phyloP scores from a whole-genome alignment of 2,329 filamentous ascomycete species.

The Tolypocladium tundrense region DNA sequence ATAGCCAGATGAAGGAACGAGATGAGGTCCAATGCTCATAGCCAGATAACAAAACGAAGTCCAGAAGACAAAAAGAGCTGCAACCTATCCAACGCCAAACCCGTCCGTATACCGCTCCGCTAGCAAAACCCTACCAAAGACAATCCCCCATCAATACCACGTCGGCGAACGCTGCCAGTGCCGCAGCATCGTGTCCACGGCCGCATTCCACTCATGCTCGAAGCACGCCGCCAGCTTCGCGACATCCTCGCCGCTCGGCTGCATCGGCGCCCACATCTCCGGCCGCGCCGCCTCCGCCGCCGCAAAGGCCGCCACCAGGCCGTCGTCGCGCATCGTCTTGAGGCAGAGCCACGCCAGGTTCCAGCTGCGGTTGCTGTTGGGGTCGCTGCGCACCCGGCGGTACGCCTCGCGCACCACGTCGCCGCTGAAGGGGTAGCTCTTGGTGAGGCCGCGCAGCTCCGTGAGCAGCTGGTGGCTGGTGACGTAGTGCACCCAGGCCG shows the following conservation, averaged over 20 bases:
- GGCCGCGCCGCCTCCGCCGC: conserved; percentile 48
- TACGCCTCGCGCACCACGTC: conserved; percentile 58
- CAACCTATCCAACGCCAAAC: neutral
- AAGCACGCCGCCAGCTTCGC: conserved; percentile 52
- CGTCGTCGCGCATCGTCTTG: conserved; percentile 52
- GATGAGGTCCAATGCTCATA: neutral
- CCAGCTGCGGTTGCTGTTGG: conserved; percentile 60
- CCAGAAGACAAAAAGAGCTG: neutral
- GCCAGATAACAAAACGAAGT: neutral
- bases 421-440: conserved; percentile 56
- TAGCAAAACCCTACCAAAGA: neutral
- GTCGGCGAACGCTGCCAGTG: conserved; percentile 57
- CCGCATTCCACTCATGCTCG: conserved; percentile 55
- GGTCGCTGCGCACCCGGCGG: conserved; percentile 51
- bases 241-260: conserved; percentile 45
- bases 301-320: conserved; percentile 52
- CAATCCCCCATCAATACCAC: conserved; percentile 29
- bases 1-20: neutral
- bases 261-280: conserved; percentile 58
- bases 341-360: conserved; percentile 67
- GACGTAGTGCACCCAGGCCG: conserved; percentile 64
- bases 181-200: conserved; percentile 54
- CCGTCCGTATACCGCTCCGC: neutral
- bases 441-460: conserved; percentile 59
- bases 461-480: conserved; percentile 58